Conservation (phyloP, 495 filamentous ascomycete genomes). For the Podospora appendiculata region DNA sequence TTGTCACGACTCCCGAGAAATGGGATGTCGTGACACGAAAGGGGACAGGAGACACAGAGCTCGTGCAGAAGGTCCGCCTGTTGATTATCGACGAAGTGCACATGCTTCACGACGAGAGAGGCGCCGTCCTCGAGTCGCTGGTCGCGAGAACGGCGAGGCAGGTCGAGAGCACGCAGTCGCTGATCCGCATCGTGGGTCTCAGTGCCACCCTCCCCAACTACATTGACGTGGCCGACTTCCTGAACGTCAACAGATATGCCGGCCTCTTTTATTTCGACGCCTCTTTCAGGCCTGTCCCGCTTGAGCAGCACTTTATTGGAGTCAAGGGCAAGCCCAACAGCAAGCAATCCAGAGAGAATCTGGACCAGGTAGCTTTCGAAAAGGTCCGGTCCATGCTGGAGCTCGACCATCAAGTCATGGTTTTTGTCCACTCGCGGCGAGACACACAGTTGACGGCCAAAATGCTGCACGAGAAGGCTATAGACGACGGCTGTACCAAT, state of each 20-base stretch:
- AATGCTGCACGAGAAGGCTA: slow-evolving; percentile 76
- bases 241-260: slow-evolving; percentile 89
- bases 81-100: slow-evolving; percentile 99
- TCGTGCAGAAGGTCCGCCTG: slow-evolving; percentile 93
- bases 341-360: slow-evolving; percentile 73
- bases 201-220: slow-evolving; percentile 96
- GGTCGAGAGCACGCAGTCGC: slow-evolving; percentile 93
- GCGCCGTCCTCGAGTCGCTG: slow-evolving; percentile 89
- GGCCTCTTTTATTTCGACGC: slow-evolving; percentile 96
- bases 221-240: slow-evolving; percentile 89
- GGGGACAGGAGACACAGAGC: slow-evolving; percentile 91
- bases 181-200: slow-evolving; percentile 92
- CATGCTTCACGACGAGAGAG: slow-evolving; percentile 97
- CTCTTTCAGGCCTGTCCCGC: slow-evolving; percentile 90
- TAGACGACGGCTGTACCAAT: slow-evolving; percentile 65
- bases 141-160: slow-evolving; percentile 92
- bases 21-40: slow-evolving; percentile 98
- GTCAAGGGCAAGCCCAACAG: slow-evolving; percentile 84
- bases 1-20: slow-evolving; percentile 98
- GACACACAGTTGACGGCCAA: slow-evolving; percentile 87
- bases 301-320: slow-evolving; percentile 96
- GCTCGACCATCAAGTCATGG: slow-evolving; percentile 90
- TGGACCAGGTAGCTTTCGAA: slow-evolving; percentile 79
- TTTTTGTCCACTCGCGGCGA: slow-evolving; percentile 95
- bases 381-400: slow-evolving; percentile 94